Conservation (phyloP, 768 basidiomycete genomes). For the Agaricus sinodeliciosus region DNA sequence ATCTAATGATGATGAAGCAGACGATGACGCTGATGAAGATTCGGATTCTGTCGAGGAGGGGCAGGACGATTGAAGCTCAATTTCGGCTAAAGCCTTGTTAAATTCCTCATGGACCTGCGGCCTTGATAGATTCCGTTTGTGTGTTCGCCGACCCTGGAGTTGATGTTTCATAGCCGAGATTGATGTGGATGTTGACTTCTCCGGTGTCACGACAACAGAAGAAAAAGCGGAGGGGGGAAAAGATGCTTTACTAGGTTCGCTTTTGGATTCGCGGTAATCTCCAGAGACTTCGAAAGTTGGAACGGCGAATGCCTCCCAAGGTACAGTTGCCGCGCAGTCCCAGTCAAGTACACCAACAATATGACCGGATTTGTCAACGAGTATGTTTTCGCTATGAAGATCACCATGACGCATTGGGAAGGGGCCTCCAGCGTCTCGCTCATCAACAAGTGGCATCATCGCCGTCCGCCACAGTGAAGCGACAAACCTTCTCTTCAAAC, state of each 20-base stretch:
- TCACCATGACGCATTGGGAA: slow-evolving; percentile 38
- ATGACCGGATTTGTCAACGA: slow-evolving; percentile 32
- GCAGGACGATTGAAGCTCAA: slow-evolving; percentile 9
- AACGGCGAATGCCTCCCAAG: slow-evolving; percentile 37
- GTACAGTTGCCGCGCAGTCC: slow-evolving; percentile 37
- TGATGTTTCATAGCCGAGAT: not conserved
- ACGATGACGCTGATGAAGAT: slow-evolving; percentile 5
- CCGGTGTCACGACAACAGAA: not conserved
- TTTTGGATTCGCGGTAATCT: slow-evolving; percentile 25
- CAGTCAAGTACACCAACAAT: slow-evolving; percentile 36
- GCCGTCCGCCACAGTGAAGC: slow-evolving; percentile 33
- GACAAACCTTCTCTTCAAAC: slow-evolving; percentile 30
- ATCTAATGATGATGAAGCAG: not conserved
- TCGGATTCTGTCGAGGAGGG: slow-evolving; percentile 6
- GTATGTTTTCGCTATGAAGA: slow-evolving; percentile 34
- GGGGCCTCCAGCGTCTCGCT: slow-evolving; percentile 30
- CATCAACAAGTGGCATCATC: slow-evolving; percentile 34
- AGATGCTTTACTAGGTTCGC: slow-evolving; percentile 13
- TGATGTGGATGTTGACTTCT: not conserved
- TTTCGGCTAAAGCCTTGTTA: slow-evolving; percentile 11
- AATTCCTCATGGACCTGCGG: slow-evolving; percentile 14
- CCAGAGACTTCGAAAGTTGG: slow-evolving; percentile 36
- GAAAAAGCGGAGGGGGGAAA: slow-evolving; percentile 13
- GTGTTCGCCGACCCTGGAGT: slow-evolving; percentile 1
- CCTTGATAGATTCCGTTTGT: slow-evolving; percentile 9